Evolutionary conservation across 2,329 filamentous ascomycete species (phyloP), one percentile per base, ranked within the genome.

Genomic region (Blastomyces percursus): DNA sequence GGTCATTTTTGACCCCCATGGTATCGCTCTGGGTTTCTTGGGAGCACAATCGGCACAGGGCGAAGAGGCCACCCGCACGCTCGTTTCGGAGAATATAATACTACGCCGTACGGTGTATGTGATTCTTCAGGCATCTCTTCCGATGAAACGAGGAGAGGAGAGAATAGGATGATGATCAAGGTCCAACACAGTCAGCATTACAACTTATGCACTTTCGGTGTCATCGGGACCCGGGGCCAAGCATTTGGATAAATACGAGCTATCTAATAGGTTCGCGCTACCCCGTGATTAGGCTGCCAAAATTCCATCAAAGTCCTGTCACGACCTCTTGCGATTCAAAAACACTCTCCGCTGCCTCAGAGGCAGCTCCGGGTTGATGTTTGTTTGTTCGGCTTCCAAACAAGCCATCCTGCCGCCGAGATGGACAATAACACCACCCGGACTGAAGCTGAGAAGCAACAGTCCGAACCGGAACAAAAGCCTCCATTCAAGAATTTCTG

Each of bases 401-500:
- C 52, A 56, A 21, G 1, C 52, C 21, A 56, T 56, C 21, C 19
- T 27, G 24, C 5, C 54, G 12, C 35, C 7, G n/a, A 9, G n/a
- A 56, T 56, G 54, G 35, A 56, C 3, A 56, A 59, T 19, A 24
- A 40, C 3, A 56, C 46, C 19, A 16, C 40, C 16, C 32, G n/a
- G 14, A 8, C 40, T 19, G 56, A 59, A 35, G 21, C 59, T 30
- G 59, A 9, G 14, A 55, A 61, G 21, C 35, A 61, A 50, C 32
- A 61, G 51, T 38, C 50, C 40, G 59, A 66, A 35, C 59, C 64
- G 42, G 63, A 67, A 50, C 50, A 65, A 50, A 67, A 63, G 32
- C 63, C 67, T n/a, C 65, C 67, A 11, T 50, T 69, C 38, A 64
- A 52, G 56, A 70, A 69, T 50, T 69, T 68, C 62, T 69, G 66